Conservation (phyloP, 257 asterid species). For the Gentiana straminea region DNA sequence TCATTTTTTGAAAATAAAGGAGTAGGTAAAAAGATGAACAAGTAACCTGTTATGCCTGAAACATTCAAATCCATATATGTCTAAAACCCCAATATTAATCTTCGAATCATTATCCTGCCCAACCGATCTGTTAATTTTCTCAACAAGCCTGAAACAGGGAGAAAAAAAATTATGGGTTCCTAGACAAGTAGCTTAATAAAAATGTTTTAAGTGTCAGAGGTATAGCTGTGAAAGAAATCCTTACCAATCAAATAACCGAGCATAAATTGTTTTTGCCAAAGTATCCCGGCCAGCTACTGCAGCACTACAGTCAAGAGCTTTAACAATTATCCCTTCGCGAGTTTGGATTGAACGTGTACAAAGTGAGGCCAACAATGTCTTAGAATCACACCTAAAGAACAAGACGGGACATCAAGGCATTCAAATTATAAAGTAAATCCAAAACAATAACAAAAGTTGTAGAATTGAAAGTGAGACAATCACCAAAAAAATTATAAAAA, state of each 20-base stretch:
- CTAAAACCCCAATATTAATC: conserved; percentile 90
- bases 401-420: conserved; percentile 5
- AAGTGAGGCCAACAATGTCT: conserved; percentile 70
- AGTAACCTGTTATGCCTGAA: conserved; percentile 76
- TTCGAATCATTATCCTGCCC: conserved; percentile 91
- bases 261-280: conserved; percentile 91
- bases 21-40: neutral
- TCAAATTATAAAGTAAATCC: conserved; percentile 6
- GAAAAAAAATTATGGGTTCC: conserved; percentile 7
- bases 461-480: no score
- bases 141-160: conserved; percentile 83
- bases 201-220: conserved; percentile 8
- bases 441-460: no score
- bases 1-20: no score
- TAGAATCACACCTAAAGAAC: conserved; percentile 69
- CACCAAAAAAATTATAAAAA: no score
- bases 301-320: conserved; percentile 83
- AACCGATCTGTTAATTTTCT: conserved; percentile 85
- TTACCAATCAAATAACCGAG: conserved; percentile 91
- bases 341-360: conserved; percentile 93
- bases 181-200: conserved; percentile 10
- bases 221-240: conserved; percentile 17
- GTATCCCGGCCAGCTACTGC: conserved; percentile 97
- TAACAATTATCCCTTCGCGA: conserved; percentile 75
- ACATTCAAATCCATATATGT: conserved; percentile 98